A percentile compares a stretch with the other conserved stretches of the same genome.
Evolutionary conservation across 2,329 filamentous ascomycete genomes (phyloP).

Genomic region (Fusarium buharicum): DNA sequence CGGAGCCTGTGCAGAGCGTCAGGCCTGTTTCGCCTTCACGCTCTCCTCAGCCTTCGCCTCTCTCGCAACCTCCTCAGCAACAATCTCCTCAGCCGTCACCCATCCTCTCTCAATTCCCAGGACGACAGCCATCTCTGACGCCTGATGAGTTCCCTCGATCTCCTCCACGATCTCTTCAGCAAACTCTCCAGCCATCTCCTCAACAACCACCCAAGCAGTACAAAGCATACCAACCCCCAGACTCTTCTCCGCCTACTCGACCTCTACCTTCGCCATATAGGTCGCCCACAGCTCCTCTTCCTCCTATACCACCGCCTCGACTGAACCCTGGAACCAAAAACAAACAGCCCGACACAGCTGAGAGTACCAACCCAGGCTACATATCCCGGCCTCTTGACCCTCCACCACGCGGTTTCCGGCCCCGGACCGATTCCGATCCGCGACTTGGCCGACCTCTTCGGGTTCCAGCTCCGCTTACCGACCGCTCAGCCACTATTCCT

Average conservation of each 20-base stretch:
- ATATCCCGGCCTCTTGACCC: slow-evolving; percentile 40
- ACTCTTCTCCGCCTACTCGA: slow-evolving; percentile 25
- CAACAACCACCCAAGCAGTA: slow-evolving; percentile 27
- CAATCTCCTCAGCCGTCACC: slow-evolving; percentile 29
- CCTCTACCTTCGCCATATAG: slow-evolving; percentile 28
- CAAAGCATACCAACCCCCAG: slow-evolving; percentile 30
- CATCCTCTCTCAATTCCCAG: slow-evolving; percentile 19
- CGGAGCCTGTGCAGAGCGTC: slow-evolving; percentile 19
- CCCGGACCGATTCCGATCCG: slow-evolving; percentile 43
- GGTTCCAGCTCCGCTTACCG: slow-evolving; percentile 35
- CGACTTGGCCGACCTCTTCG: slow-evolving; percentile 41
- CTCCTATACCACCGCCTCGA: slow-evolving; percentile 27
- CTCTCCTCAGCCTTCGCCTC: slow-evolving; percentile 33
- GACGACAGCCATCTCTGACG: slow-evolving; percentile 2
- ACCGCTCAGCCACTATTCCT: slow-evolving; percentile 25
- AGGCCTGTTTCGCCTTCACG: slow-evolving; percentile 30
- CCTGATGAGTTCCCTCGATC: slow-evolving; percentile 10
- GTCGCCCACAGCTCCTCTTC: slow-evolving; percentile 28
- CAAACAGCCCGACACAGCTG: slow-evolving; percentile 7
- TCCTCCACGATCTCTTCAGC: slow-evolving; percentile 5
- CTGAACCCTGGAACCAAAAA: slow-evolving; percentile 24
- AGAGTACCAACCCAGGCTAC: slow-evolving; percentile 27
- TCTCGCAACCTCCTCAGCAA: slow-evolving; percentile 35
- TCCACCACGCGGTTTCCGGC: slow-evolving; percentile 44
- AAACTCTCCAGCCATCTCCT: slow-evolving; percentile 11